These are phyloP conservation scores for Alternaria triticina DNA, from an alignment of 2,329 filamentous ascomycete species.

Conservation along the genomic window DNA sequence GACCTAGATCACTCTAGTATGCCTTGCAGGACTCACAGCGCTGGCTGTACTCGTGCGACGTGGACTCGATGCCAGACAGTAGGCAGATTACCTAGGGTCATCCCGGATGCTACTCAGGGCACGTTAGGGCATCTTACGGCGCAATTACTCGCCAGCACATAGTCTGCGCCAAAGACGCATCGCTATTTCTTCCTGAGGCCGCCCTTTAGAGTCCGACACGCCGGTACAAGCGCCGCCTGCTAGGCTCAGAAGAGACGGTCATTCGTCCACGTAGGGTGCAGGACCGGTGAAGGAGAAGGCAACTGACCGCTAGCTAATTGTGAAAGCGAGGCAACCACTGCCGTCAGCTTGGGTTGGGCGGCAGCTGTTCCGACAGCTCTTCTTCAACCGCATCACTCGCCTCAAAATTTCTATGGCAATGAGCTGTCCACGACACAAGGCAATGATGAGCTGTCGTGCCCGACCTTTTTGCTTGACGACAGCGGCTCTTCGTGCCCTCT, in stretches of 20 bases:
- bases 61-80: background rate
- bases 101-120: background rate
- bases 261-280: background rate
- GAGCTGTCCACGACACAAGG: background rate
- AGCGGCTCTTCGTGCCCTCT: background rate
- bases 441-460: background rate
- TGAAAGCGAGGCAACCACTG: background rate
- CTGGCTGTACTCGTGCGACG: background rate
- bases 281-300: slow-evolving; percentile 1
- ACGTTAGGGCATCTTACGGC: too few species aligned
- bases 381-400: background rate
- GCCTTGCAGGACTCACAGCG: background rate
- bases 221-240: background rate
- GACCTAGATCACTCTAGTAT: background rate
- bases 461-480: background rate
- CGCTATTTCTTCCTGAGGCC: background rate
- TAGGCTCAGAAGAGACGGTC: background rate
- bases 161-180: background rate
- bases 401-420: background rate
- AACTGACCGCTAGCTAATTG: background rate
- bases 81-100: background rate
- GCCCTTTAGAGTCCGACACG: background rate
- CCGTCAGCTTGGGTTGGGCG: background rate
- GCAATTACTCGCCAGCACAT: background rate
- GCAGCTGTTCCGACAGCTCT: background rate